phyloP scores from a whole-genome alignment of 2,329 filamentous ascomycete species.

The Fusarium armeniacum region DNA sequence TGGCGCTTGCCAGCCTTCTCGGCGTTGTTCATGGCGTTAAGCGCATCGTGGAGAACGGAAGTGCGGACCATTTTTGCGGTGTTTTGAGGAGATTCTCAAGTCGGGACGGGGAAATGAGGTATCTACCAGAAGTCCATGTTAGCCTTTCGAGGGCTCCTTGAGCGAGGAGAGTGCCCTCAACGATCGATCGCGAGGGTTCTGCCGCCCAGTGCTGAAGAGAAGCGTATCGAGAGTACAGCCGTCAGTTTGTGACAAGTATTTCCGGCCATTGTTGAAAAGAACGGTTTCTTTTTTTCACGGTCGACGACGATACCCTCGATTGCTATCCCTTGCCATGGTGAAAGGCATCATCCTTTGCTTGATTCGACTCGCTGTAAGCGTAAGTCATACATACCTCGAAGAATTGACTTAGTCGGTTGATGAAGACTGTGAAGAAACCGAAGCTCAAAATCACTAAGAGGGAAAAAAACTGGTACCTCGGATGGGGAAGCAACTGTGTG shows the following conservation, averaged over 20 bases:
- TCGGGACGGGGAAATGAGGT: conserved; percentile 74
- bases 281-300: conserved; percentile 35
- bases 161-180: conserved; percentile 79
- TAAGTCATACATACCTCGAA: conserved; percentile 62
- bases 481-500: conserved; percentile 51
- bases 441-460: conserved; percentile 18
- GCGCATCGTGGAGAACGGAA: conserved; percentile 98
- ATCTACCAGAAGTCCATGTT: conserved; percentile 69
- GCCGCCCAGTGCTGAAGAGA: conserved; percentile 75
- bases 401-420: conserved; percentile 50
- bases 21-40: conserved; percentile 99
- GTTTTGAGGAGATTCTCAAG: conserved; percentile 81
- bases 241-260: conserved; percentile 23
- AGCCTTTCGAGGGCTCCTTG: conserved; percentile 69
- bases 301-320: conserved; percentile 61
- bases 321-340: conserved; percentile 72
- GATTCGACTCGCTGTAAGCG: conserved; percentile 52
- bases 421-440: conserved; percentile 47
- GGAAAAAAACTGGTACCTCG: conserved; percentile 34
- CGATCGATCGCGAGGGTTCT: conserved; percentile 73
- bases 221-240: conserved; percentile 67
- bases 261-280: conserved; percentile 34
- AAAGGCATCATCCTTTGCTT: conserved; percentile 59
- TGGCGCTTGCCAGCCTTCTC: conserved; percentile 99
- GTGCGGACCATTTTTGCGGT: conserved; percentile 98